Conservation (phyloP, 1,284 basidiomycete genomes). For the Tylopilus sp. region DNA sequence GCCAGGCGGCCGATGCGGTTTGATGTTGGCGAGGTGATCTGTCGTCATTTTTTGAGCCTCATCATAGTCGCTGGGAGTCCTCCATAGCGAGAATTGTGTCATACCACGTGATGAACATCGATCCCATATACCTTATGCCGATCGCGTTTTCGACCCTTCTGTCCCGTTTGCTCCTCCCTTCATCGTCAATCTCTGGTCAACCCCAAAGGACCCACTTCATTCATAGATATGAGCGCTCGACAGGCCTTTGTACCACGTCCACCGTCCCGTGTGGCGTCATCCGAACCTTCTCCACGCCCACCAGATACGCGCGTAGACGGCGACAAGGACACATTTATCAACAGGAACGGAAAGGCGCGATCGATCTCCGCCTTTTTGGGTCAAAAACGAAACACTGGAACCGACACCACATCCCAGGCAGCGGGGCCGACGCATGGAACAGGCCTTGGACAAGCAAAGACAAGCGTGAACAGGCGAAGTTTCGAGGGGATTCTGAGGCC, state of each 20-base stretch:
- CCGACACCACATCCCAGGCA: conserved; percentile 1
- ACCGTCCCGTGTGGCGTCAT: conserved; percentile 6
- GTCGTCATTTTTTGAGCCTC: too few species aligned
- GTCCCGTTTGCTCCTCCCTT: neutral
- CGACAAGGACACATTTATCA: conserved; percentile 1
- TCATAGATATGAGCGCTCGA: conserved; percentile 23
- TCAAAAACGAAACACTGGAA: conserved; percentile 12
- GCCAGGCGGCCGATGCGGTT: conserved; percentile 47
- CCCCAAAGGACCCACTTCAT: neutral
- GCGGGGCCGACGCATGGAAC: conserved; percentile 2
- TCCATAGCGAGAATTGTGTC: neutral
- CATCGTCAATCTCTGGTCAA: neutral
- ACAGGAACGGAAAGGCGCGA: conserved; percentile 13
- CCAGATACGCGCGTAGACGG: conserved; percentile 11
- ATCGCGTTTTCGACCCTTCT: neutral
- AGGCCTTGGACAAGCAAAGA: conserved; percentile 11
- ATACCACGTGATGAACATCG: conserved; percentile 17
- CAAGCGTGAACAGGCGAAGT: conserved; percentile 10
- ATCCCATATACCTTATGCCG: conserved; percentile 8
- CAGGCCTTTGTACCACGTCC: conserved; percentile 27
- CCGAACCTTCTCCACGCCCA: conserved; percentile 7
- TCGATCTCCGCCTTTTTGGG: conserved; percentile 25
- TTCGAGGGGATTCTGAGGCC: conserved; percentile 27
- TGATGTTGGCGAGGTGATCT: too few species aligned
- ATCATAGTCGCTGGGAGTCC: too few species aligned